Evolutionary conservation across 805 yeast genomes (phyloP).

Genomic region (Grigorovia transvaalensis): DNA sequence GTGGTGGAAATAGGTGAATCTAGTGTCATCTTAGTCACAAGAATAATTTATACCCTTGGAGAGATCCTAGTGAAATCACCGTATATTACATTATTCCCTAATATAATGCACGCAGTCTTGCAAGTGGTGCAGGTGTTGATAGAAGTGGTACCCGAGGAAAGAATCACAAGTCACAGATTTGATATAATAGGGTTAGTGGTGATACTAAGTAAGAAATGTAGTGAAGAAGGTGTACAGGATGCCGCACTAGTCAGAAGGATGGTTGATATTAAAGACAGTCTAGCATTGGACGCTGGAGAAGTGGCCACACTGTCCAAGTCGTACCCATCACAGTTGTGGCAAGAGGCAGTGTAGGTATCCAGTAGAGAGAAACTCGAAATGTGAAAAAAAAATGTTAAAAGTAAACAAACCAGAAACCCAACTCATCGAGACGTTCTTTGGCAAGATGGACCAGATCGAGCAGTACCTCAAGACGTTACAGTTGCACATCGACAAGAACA

Average conservation of each 20-base stretch:
- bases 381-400: too few species aligned
- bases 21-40: slow-evolving; percentile 11
- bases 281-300: background rate
- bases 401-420: too few species aligned
- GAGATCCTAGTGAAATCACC: slow-evolving; percentile 22
- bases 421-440: too few species aligned
- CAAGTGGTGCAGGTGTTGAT: slow-evolving; percentile 7
- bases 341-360: too few species aligned
- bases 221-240: slow-evolving; percentile 16
- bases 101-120: slow-evolving; percentile 10
- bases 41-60: slow-evolving; percentile 21
- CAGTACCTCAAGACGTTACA: background rate
- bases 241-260: background rate
- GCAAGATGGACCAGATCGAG: background rate
- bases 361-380: too few species aligned
- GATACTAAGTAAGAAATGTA: slow-evolving; percentile 17
- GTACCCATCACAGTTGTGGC: too few species aligned
- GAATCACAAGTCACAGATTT: slow-evolving; percentile 17
- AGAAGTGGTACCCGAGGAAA: slow-evolving; percentile 10
- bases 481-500: background rate
- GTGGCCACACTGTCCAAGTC: too few species aligned
- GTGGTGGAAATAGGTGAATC: slow-evolving; percentile 1
- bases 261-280: background rate
- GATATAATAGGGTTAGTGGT: slow-evolving; percentile 17
- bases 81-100: slow-evolving; percentile 15